A percentile compares a stretch with the other conserved stretches of the same genome.
phyloP scores from a whole-genome alignment of 2,329 filamentous ascomycete genomes.

The Stemphylium lycopersici region DNA sequence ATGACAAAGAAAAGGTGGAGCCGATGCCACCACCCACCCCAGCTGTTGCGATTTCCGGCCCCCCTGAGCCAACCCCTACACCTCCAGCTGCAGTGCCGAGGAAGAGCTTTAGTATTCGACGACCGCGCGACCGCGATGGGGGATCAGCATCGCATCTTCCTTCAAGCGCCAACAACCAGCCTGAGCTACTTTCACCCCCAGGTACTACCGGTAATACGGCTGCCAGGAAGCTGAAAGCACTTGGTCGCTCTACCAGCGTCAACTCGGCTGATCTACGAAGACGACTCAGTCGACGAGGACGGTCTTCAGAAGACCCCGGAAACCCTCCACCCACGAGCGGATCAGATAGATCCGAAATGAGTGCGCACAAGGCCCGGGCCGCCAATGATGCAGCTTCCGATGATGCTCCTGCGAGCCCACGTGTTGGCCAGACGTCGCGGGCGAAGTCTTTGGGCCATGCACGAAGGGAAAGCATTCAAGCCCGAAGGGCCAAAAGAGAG shows the following conservation, averaged over 20 bases:
- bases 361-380: conserved; percentile 55
- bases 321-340: conserved; percentile 78
- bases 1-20: conserved; percentile 57
- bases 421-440: conserved; percentile 53
- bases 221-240: conserved; percentile 66
- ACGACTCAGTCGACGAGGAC: conserved; percentile 63
- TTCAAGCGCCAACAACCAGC: conserved; percentile 67
- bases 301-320: conserved; percentile 59
- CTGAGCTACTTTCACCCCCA: conserved; percentile 78
- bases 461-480: conserved; percentile 89
- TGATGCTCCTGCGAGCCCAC: conserved; percentile 48
- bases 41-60: conserved; percentile 80
- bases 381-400: conserved; percentile 57
- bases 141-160: conserved; percentile 59
- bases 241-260: conserved; percentile 89
- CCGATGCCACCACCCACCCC: conserved; percentile 72
- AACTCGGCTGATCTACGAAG: conserved; percentile 83
- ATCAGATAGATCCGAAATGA: conserved; percentile 73
- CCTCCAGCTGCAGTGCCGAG: conserved; percentile 66
- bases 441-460: conserved; percentile 90
- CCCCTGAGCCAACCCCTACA: conserved; percentile 65
- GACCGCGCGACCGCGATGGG: conserved; percentile 61
- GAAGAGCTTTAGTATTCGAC: conserved; percentile 87
- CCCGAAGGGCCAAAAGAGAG: conserved; percentile 75
- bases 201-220: conserved; percentile 63